Evolutionary conservation across 768 basidiomycete genomes (phyloP), one percentile per base, ranked within the genome.

Genomic region (Boletus reticuloceps): DNA sequence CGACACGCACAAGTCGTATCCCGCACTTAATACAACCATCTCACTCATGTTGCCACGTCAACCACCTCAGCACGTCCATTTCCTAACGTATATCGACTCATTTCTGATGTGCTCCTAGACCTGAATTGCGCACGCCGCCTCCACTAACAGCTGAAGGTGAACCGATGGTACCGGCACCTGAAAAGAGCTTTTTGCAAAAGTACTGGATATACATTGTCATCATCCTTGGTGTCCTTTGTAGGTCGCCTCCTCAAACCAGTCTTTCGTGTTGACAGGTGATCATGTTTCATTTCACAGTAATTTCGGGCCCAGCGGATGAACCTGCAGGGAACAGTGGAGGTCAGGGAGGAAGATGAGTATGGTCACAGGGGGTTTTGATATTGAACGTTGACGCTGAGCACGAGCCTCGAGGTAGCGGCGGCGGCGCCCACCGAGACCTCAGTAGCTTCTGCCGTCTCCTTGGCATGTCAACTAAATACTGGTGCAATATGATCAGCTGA

Each of bases 201-300:
- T 95, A 95, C 70, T 95, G 94, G 94, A 76, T 94, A 70, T 94
- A 93, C 63, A 80, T 91, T 37, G 73, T 79, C 40, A 77, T 83
- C 4, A 69, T 82, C 42, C 69, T 87, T 11, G 64, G 88, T 17
- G 80, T 84, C 42, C 64, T 88, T 17, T 50, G 86, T 89, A 65
- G 70, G 85, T 80, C 50, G 13, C 20, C 5, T 47, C 27, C 22
- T 40, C 5, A 31, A 14, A 25, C 22, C 17, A 9, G 47, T 34
- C 16, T 29, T 57, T 31, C 37, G 10, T 16, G 12, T 32, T 47
- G 29, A 48, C 31, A 13, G 11, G 8, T 54, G 27, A 45, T 31
- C 43, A 36, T 13, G 20, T 37, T 47, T 32, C 16, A 19, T 47
- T 19, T 32, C n/a, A 19, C 45, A 71, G 69, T 71, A 16, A 51